Evolutionary conservation across 164 flowering plant species (phyloP).

Genomic region (Cinnamomum chago): DNA sequence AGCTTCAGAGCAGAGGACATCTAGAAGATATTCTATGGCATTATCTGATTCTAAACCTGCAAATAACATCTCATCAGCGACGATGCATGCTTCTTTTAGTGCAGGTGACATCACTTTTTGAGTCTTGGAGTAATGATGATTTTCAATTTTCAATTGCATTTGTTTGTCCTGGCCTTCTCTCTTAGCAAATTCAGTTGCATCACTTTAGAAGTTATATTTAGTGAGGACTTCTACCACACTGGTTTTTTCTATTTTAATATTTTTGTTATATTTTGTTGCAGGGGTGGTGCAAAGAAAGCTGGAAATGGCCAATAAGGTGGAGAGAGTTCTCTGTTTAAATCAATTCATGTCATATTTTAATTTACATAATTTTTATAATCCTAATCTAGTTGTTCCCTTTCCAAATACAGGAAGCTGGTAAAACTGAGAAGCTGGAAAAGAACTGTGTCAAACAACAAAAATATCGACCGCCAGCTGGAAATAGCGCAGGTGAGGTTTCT

Average conservation of each 20-base stretch:
- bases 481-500: slow-evolving; percentile 36
- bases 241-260: neutral
- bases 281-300: slow-evolving; percentile 81
- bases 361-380: neutral
- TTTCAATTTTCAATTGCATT: too few relatives aligned
- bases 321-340: neutral
- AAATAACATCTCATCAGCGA: slow-evolving; percentile 37
- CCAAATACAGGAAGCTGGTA: slow-evolving; percentile 36
- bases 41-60: slow-evolving; percentile 38
- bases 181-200: too few relatives aligned
- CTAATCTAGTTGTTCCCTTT: neutral
- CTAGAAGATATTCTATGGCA: slow-evolving; percentile 40
- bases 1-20: slow-evolving; percentile 32
- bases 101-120: slow-evolving; percentile 33
- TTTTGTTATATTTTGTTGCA: slow-evolving; percentile 22
- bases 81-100: slow-evolving; percentile 33
- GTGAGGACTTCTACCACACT: too few relatives aligned
- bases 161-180: too few relatives aligned
- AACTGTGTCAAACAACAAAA: slow-evolving; percentile 41
- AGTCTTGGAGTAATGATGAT: too few relatives aligned
- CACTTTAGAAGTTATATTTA: too few relatives aligned
- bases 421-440: slow-evolving; percentile 43
- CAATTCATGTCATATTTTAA: neutral
- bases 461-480: slow-evolving; percentile 67
- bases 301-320: slow-evolving; percentile 52